Base-by-base conservation (phyloP, 2,329 filamentous ascomycete species). In the Lecanosticta acicola region DNA sequence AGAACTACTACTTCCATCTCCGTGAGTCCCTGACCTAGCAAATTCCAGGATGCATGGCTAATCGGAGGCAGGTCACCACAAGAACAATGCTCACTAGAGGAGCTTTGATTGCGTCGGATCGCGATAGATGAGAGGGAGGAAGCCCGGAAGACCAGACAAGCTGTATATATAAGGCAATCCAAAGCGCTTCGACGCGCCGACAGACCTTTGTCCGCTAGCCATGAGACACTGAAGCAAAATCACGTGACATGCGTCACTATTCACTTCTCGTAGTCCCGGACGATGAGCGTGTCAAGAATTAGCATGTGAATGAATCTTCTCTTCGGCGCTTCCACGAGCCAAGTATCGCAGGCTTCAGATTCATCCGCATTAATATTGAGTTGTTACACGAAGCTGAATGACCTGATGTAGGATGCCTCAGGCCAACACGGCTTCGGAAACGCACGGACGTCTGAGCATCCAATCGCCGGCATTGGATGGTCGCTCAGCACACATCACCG, bases 1-100 rank as follows among this genome's bases (percentile, higher is more conserved):
- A 97, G 76, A 90, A 95, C 77, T 98, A 98, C 84, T 97, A 98
- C 81, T 97, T 94, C 87, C 94, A 98, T 76, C 80, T 98, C 66
- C 88, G 93, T 98, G 83, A 73, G 87, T 82, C 45, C 46, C 40
- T 38, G 49, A 53, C 8, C 9, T 1, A 14, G 26, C 24, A 43
- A 7, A 33, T 32, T 16, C 33, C 19, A 16, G 24, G 36, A 32
- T 51, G 11, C 21, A 10, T 20, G 29, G 46, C 52, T 62, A 55
- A 66, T 54, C 56, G 24, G 58, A 44, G 36, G 49, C 61, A 98
- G 93, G 93, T 65, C 91, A 98, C 82, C 91, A 97, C 86, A 98
- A 98, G 87, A 97, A 98, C 85, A 94, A 98, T 73, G 87, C 88
- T 64, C 93, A 98, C 79, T 98, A 94, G 47, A 48, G 37, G 38